phyloP scores from a whole-genome alignment of 352 stramenopile species.

The Globisporangium paddicum region DNA sequence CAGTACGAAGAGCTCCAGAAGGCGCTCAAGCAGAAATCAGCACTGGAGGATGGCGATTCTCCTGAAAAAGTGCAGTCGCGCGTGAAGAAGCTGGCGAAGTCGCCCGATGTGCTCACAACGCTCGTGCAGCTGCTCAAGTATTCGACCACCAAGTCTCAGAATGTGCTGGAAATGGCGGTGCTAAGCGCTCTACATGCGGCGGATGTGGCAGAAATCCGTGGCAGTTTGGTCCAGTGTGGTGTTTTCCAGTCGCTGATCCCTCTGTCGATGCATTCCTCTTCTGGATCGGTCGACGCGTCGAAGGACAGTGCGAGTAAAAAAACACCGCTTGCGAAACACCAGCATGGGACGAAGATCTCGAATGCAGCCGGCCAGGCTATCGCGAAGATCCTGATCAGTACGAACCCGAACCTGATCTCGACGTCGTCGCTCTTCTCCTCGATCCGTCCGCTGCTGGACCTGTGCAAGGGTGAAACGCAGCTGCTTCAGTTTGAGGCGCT shows the following conservation, averaged over 20 bases:
- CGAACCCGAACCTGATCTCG: constrained; percentile 91
- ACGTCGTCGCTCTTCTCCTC: constrained; percentile 75
- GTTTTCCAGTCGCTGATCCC: constrained; percentile 74
- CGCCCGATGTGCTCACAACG: constrained; percentile 58
- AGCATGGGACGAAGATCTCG: constrained; percentile 81
- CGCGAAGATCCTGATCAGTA: constrained; percentile 96
- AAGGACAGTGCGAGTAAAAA: constrained; percentile 18
- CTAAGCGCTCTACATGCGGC: constrained; percentile 65
- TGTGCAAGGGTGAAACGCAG: constrained; percentile 94
- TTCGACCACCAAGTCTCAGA: constrained; percentile 63
- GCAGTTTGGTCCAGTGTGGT: constrained; percentile 74
- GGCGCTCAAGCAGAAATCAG: constrained; percentile 92
- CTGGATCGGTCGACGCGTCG: neutral
- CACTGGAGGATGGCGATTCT: constrained; percentile 89
- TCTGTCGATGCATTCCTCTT: constrained; percentile 28
- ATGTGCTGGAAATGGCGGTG: constrained; percentile 73
- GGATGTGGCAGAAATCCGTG: constrained; percentile 57
- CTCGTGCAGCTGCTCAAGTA: constrained; percentile 80
- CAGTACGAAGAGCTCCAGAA: constrained; percentile 98
- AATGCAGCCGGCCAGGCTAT: constrained; percentile 89
- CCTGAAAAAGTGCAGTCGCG: constrained; percentile 62
- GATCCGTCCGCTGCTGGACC: constrained; percentile 85
- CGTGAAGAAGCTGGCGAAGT: constrained; percentile 48
- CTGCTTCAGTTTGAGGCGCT: constrained; percentile 91
- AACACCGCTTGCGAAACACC: constrained; percentile 33